Evolutionary conservation across 2,329 filamentous ascomycete genomes (phyloP), one percentile per base, ranked within the genome.

Genomic region (Cordyceps farinosa): DNA sequence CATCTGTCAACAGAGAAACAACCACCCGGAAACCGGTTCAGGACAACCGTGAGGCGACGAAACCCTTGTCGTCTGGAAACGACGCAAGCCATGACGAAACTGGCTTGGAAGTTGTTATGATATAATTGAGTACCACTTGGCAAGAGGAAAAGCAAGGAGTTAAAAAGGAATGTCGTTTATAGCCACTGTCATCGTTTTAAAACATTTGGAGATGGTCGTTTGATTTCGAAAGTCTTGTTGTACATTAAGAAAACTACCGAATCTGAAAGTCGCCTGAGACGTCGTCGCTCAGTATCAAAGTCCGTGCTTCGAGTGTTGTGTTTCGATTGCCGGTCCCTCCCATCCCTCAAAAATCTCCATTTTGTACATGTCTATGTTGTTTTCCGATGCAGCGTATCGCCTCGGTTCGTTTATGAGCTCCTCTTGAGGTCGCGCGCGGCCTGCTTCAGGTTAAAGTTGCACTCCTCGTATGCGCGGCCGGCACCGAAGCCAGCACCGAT

Each of bases 401-500:
- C 56, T 42, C 53, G 34, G 58, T 34, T 60, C 47, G 27, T 64
- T 73, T 74, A 82, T 72, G 79, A 76, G 62, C 70, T 69, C 71
- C 80, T 83, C 78, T 82, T 84, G 69, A 87, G 77, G 62, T 86
- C 83, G 70, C 79, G 80, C 51, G 84, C 81, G 42, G 84, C 84
- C 74, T 83, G 81, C 79, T 87, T 88, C 71, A 88, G 76, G 80
- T 82, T 89, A 81, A 84, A 90, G 82, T 99, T 97, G 80, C 95
- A 97, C 83, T 99, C 95, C 79, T 99, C 95, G 83, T 96, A 99
- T 64, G 95, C 95, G 73, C 96, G 88, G 72, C 95, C 95, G 67
- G 93, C 93, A 76, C 96, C 95, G 77, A 99, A 98, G 64, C 95
- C 95, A 62, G 94, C 84, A 68, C 95, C 95, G 69, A 65, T 86